Base-by-base conservation (phyloP, 129 eudicot species). In the Ambrosia artemisiifolia region DNA sequence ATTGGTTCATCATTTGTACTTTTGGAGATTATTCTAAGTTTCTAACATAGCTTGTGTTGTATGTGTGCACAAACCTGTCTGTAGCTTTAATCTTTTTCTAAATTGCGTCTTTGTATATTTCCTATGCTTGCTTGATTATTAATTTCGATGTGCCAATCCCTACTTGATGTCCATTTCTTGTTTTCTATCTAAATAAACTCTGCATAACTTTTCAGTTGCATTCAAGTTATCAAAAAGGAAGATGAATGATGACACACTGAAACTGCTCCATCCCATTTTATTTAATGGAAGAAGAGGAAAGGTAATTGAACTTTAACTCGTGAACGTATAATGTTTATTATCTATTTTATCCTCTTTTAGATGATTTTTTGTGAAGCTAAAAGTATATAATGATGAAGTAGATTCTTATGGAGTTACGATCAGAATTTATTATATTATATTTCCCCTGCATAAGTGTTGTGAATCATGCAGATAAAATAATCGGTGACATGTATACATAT, bases 231-330 rank as follows among this genome's bases (percentile, higher is more conserved):
- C 98, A 30, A 93, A 80, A 82, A 87, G 78, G 88, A 93, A 89
- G 84, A 0, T 57, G 59, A 67, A 46, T 30, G 98, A 93, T 11
- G 98, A 93, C 33, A 83, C 86, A 16, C 86, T 82, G 44, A 93
- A 87, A 75, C 16, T 93, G 90, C 87, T 93, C 72, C 98, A 93
- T 70, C 72, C 78, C 40, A 76, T 93, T 76, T 86, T 93, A 44
- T 93, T 79, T 71, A 24, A 24, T 24, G 95, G 90, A 77, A 85
- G 98, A 79, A 85, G 96, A 82, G 98, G 96, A 80, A 93, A 93
- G 98, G 98, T 93, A 76, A 84, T 73, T 62, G 48, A 73, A 30
- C 43, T 74, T 70, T 20, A 60, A 44, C 16, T 47, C 43, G 46
- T 79, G 38, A 56, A 67, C 65, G 54, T 57, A 50, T 34, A 76